A percentile compares a stretch with the other conserved stretches of the same genome.
Evolutionary conservation across 129 eudicot species (phyloP).

Genomic region (Gnaphalium uliginosum): DNA sequence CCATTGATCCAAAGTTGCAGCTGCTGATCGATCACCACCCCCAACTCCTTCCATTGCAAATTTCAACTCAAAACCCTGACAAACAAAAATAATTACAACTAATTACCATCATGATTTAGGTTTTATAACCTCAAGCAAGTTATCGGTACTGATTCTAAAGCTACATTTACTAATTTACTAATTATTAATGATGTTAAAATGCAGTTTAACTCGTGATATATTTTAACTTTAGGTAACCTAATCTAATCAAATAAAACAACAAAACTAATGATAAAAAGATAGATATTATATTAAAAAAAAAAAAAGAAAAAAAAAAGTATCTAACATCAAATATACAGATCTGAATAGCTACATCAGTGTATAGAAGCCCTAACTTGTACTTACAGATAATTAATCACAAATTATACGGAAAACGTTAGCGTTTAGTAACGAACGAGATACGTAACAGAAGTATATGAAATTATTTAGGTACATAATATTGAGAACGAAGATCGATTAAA

Average conservation of each 20-base stretch:
- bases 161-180: not conserved
- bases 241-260: not conserved
- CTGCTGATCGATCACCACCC: constrained; percentile 48
- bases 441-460: not conserved
- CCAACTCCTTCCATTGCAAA: constrained; percentile 70
- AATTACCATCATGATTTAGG: not conserved
- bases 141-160: not conserved
- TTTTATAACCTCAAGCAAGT: not conserved
- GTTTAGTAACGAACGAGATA: constrained; percentile 11
- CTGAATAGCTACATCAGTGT: constrained; percentile 14
- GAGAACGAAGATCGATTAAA: not conserved
- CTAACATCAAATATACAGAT: constrained; percentile 26
- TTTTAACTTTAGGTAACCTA: not conserved
- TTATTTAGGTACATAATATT: not conserved
- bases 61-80: constrained; percentile 37
- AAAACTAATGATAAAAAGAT: not conserved
- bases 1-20: constrained; percentile 60
- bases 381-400: not conserved
- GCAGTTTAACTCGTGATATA: constrained; percentile 15
- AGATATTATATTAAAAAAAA: no score
- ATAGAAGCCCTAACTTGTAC: constrained; percentile 6
- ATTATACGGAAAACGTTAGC: constrained; percentile 11
- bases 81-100: constrained; percentile 23
- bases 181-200: constrained; percentile 18
- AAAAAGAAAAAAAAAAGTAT: not conserved